These are phyloP conservation scores for Sporisorium reilianum DNA, from an alignment of 1,284 basidiomycete genomes.

Conservation along the genomic window DNA sequence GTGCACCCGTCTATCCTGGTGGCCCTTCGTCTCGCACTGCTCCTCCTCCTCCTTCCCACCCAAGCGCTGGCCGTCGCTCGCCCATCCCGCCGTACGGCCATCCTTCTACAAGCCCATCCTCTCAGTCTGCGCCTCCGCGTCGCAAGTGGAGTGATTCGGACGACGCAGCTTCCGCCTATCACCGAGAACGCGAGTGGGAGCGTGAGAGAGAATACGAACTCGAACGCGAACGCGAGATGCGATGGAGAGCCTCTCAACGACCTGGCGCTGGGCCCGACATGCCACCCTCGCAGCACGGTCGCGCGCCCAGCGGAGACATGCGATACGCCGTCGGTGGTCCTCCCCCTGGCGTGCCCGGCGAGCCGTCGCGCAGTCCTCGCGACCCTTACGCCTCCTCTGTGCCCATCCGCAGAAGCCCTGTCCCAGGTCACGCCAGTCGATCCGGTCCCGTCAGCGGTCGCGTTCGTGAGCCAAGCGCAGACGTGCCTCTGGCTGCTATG, in stretches of 20 bases:
- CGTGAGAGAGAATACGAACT: conserved; percentile 46
- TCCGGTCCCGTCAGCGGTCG: conserved; percentile 16
- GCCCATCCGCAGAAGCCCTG: conserved; percentile 37
- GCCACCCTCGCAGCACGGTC: conserved; percentile 26
- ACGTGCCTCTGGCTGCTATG: conserved; percentile 33
- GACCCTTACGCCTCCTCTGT: conserved; percentile 30
- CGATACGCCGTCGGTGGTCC: conserved; percentile 29
- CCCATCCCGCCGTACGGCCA: conserved; percentile 32
- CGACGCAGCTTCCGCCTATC: conserved; percentile 38
- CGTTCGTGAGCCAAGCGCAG: conserved; percentile 42
- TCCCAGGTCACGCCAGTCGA: conserved; percentile 19
- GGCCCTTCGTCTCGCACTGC: conserved; percentile 32
- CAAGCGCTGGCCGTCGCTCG: conserved; percentile 26
- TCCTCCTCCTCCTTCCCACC: conserved; percentile 22
- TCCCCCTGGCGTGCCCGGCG: conserved; percentile 23
- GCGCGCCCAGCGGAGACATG: conserved; percentile 37
- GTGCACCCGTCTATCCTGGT: conserved; percentile 17
- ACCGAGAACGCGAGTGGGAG: conserved; percentile 48
- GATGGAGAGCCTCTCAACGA: conserved; percentile 47
- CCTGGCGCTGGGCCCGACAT: conserved; percentile 23
- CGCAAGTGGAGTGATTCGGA: conserved; percentile 60
- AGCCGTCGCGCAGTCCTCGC: conserved; percentile 34
- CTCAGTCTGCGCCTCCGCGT: conserved; percentile 42
- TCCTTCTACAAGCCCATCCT: conserved; percentile 34
- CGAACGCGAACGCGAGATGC: conserved; percentile 50